These are phyloP conservation scores for Acanthamoeba lenticulata DNA, from an alignment of 208 protist genomes.

Conservation along the genomic window DNA sequence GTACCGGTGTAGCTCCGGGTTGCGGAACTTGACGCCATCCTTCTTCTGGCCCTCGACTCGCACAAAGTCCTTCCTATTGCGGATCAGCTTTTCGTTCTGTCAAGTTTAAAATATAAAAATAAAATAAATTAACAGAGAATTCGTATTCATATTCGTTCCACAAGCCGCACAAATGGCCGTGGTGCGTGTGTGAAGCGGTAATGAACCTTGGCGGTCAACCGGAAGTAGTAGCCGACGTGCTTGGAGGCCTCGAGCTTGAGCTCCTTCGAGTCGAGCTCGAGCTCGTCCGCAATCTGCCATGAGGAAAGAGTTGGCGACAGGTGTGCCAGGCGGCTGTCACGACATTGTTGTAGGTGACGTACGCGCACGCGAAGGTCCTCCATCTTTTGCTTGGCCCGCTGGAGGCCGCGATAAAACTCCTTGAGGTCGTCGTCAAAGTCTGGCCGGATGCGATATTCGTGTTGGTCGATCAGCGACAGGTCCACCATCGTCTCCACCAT, in stretches of 20 bases:
- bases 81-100: slow-evolving; percentile 65
- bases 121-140: background rate
- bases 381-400: slow-evolving; percentile 85
- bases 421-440: slow-evolving; percentile 94
- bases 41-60: slow-evolving; percentile 53
- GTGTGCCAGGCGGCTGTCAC: background rate
- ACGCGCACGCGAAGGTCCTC: slow-evolving; percentile 88
- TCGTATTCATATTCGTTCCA: background rate
- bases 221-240: slow-evolving; percentile 92
- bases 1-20: background rate
- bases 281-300: slow-evolving; percentile 63
- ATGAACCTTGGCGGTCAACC: slow-evolving; percentile 63
- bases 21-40: slow-evolving; percentile 68
- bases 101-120: background rate
- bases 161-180: too few relatives aligned
- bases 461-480: slow-evolving; percentile 67
- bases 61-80: slow-evolving; percentile 44
- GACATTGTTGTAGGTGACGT: slow-evolving; percentile 64
- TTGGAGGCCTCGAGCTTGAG: slow-evolving; percentile 93
- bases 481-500: slow-evolving; percentile 77
- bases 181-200: too few relatives aligned
- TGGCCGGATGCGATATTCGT: slow-evolving; percentile 92
- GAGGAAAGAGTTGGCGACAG: too few relatives aligned
- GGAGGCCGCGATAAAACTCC: slow-evolving; percentile 88
- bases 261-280: slow-evolving; percentile 91